Conservation (phyloP, 2,329 filamentous ascomycete species). For the Grosmannia huntii region DNA sequence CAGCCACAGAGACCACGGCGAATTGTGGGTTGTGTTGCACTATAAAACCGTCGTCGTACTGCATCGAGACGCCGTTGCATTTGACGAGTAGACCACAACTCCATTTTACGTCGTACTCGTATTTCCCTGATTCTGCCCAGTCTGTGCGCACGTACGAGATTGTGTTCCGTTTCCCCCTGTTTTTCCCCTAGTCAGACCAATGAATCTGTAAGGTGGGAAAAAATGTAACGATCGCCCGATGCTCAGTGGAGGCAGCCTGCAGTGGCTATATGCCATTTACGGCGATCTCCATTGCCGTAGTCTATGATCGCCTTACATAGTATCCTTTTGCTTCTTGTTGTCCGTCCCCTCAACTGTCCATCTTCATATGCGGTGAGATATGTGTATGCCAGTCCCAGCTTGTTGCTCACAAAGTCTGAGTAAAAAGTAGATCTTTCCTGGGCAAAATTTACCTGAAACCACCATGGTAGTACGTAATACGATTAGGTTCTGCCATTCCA, state of each 20-base stretch:
- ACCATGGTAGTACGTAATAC: too few relatives aligned
- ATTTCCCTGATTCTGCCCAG: neutral
- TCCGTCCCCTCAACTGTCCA: too few relatives aligned
- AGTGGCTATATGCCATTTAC: neutral
- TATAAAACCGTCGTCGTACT: neutral
- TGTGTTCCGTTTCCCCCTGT: neutral
- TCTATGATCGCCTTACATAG: neutral
- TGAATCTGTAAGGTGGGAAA: neutral
- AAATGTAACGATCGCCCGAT: neutral
- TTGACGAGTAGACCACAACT: neutral
- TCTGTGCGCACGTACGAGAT: neutral
- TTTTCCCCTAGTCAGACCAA: neutral
- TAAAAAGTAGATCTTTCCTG: too few relatives aligned
- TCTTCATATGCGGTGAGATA: too few relatives aligned
- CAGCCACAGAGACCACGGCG: neutral
- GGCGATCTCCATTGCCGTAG: neutral
- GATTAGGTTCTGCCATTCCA: too few relatives aligned
- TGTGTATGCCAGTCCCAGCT: too few relatives aligned
- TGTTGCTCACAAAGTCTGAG: too few relatives aligned
- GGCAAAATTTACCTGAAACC: too few relatives aligned
- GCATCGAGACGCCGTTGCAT: neutral
- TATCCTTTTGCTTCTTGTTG: neutral
- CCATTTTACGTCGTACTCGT: neutral
- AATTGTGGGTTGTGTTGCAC: neutral
- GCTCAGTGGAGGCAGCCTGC: neutral